Conservation (phyloP, 2,329 filamentous ascomycete species). For the Dissoconium aciculare region DNA sequence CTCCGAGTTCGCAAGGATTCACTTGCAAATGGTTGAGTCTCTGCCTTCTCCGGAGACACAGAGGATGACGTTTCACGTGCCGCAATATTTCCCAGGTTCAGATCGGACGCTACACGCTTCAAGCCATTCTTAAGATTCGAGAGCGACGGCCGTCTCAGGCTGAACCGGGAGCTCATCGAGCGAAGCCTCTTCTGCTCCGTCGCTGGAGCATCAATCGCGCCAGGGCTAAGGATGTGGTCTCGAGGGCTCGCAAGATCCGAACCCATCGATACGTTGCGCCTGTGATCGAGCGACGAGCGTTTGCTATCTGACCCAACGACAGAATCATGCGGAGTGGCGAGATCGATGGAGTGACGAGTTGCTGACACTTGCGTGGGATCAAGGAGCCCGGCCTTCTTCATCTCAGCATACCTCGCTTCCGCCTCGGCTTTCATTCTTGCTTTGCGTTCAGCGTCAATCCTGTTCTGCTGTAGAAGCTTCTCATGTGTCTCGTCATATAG, state of each 20-base stretch:
- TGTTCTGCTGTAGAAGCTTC: constrained; percentile 24
- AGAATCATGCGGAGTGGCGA: constrained; percentile 18
- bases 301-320: constrained; percentile 14
- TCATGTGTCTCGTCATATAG: constrained; percentile 34
- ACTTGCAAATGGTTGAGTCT: constrained; percentile 19
- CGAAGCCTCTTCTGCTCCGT: background rate
- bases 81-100: constrained; percentile 15
- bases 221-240: constrained; percentile 6
- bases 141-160: constrained; percentile 22
- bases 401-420: constrained; percentile 37
- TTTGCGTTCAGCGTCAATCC: constrained; percentile 28
- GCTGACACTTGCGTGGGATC: constrained; percentile 14
- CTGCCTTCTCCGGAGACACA: constrained; percentile 19
- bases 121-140: constrained; percentile 19
- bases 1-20: constrained; percentile 39
- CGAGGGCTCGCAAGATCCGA: constrained; percentile 8
- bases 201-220: constrained; percentile 14
- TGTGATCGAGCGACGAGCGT: constrained; percentile 8
- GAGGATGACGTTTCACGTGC: constrained; percentile 23
- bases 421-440: constrained; percentile 31
- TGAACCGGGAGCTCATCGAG: background rate
- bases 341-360: constrained; percentile 1
- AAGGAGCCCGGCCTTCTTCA: constrained; percentile 38
- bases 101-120: constrained; percentile 22
- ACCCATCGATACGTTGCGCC: constrained; percentile 8